phyloP scores from a whole-genome alignment of 305 asterid genomes.

The Stenogyne calaminthoides region DNA sequence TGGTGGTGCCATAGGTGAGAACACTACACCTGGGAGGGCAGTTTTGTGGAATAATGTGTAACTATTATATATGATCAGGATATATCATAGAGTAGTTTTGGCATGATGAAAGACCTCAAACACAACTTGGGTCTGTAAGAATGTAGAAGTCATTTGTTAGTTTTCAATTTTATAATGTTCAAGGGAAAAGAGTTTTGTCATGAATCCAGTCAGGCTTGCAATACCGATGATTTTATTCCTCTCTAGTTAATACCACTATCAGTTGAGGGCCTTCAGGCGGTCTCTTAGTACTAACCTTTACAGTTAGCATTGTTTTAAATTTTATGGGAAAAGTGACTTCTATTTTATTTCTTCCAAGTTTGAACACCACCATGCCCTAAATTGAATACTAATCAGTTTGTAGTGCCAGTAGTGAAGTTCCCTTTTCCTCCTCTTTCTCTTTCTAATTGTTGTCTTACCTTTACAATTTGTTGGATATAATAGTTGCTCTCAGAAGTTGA shows the following conservation, averaged over 20 bases:
- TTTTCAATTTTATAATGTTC: neutral
- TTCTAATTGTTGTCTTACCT: constrained; percentile 1
- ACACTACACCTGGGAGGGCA: neutral
- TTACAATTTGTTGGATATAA: neutral
- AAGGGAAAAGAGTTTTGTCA: neutral
- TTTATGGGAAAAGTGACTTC: neutral
- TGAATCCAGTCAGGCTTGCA: neutral
- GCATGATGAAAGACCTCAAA: neutral
- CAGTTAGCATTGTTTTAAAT: neutral
- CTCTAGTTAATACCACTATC: neutral
- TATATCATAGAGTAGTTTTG: constrained; percentile 7
- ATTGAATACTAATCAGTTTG: constrained; percentile 4
- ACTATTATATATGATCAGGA: constrained; percentile 9
- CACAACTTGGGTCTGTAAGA: neutral
- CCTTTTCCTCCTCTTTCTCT: neutral
- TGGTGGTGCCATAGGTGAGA: neutral
- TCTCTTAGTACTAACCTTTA: neutral
- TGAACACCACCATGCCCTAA: neutral
- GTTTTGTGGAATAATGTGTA: constrained; percentile 1
- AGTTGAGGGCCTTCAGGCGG: neutral
- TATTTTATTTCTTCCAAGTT: neutral
- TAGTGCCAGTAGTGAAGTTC: neutral
- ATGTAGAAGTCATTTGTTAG: neutral
- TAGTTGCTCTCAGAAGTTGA: constrained; percentile 1
- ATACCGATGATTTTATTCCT: neutral